These are phyloP conservation scores for Colletotrichum lini DNA, from an alignment of 2,329 filamentous ascomycete species.

Conservation along the genomic window DNA sequence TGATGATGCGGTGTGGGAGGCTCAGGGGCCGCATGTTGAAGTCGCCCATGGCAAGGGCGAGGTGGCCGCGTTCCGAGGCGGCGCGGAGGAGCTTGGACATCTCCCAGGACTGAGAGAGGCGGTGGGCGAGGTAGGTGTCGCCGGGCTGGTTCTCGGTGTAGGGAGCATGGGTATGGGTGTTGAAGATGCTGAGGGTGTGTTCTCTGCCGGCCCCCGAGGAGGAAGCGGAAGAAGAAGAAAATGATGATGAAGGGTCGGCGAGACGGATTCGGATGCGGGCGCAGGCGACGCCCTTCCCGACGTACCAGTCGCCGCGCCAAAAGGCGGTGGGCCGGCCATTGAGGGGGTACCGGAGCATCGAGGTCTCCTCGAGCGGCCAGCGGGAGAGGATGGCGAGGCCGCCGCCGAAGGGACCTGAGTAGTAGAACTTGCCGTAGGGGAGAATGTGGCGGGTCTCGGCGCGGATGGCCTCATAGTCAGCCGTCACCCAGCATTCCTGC, in stretches of 20 bases:
- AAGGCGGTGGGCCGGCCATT: conserved; percentile 95
- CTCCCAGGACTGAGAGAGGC: conserved; percentile 94
- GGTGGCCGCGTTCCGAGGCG: conserved; percentile 83
- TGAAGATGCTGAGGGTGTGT: conserved; percentile 89
- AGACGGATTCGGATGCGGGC: conserved; percentile 72
- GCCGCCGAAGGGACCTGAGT: conserved; percentile 88
- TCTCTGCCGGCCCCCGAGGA: conserved; percentile 52
- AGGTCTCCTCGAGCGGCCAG: conserved; percentile 93
- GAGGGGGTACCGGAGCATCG: conserved; percentile 89
- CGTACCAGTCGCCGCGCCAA: conserved; percentile 95
- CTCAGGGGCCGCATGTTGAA: conserved; percentile 97
- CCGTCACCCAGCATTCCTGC: conserved; percentile 93
- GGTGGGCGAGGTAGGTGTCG: conserved; percentile 91
- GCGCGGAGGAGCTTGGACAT: conserved; percentile 89
- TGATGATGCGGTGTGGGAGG: conserved; percentile 86
- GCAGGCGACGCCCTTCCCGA: conserved; percentile 92
- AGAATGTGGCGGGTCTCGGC: conserved; percentile 80
- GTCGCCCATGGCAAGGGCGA: conserved; percentile 90
- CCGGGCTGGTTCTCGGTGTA: conserved; percentile 81
- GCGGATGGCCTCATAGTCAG: conserved; percentile 86
- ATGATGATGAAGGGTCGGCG: not conserved
- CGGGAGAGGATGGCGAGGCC: conserved; percentile 90
- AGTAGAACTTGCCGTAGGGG: conserved; percentile 94
- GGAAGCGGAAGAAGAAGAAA: not conserved
- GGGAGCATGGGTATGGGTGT: conserved; percentile 86